These are phyloP conservation scores for Psilocybe subaeruginosa DNA, from an alignment of 768 basidiomycete genomes.

Conservation along the genomic window DNA sequence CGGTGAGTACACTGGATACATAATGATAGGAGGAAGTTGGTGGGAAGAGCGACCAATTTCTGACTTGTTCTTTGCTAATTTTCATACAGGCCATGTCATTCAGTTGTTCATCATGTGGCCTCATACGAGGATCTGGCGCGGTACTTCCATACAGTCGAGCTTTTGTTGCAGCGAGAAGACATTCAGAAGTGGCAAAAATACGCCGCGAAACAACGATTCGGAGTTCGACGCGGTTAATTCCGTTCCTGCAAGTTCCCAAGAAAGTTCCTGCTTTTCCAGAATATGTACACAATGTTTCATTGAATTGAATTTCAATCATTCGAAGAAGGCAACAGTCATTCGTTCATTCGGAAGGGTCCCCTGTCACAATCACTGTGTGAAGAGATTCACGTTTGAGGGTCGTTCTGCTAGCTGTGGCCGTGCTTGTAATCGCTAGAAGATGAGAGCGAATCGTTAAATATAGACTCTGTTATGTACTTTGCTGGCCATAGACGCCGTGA, in stretches of 20 bases:
- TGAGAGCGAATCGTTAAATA: too few species aligned
- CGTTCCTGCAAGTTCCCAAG: too few species aligned
- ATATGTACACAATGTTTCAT: too few species aligned
- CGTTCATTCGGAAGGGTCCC: too few species aligned
- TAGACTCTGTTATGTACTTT: not conserved
- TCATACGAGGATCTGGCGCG: constrained; percentile 53
- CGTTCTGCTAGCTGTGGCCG: too few species aligned
- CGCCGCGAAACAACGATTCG: constrained; percentile 48
- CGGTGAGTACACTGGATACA: constrained; percentile 30
- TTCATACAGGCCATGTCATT: constrained; percentile 49
- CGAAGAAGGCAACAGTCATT: too few species aligned
- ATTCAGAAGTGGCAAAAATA: constrained; percentile 59
- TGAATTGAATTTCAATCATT: too few species aligned
- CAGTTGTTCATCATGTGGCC: constrained; percentile 44
- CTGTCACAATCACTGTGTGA: too few species aligned
- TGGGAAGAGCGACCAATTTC: not conserved
- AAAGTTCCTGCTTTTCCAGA: too few species aligned
- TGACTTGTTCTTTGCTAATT: not conserved
- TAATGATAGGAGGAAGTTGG: too few species aligned
- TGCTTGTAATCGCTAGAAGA: too few species aligned
- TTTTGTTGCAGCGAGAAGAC: constrained; percentile 54
- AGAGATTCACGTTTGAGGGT: too few species aligned
- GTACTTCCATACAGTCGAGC: constrained; percentile 51
- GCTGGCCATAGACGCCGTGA: not conserved
- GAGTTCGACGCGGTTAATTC: constrained; percentile 21